A percentile compares a stretch with the other conserved stretches of the same genome.
Conservation (phyloP, 2,329 filamentous ascomycete genomes). For the Claviceps sp. region DNA sequence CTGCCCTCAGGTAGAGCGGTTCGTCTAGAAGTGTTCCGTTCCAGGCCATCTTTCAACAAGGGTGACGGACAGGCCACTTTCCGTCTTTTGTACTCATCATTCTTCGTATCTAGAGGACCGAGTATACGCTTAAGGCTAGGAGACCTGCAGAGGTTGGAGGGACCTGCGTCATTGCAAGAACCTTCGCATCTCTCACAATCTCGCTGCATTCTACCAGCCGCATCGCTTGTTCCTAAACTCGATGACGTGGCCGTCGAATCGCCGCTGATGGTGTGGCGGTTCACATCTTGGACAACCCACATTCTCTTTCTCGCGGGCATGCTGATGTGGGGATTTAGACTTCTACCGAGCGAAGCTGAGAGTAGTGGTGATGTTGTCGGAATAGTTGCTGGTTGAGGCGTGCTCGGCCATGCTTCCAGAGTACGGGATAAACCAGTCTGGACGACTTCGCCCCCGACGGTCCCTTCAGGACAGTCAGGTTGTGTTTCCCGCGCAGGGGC, state of each 20-base stretch:
- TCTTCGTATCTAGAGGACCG: not conserved
- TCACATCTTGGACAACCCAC: not conserved
- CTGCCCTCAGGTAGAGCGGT: not conserved
- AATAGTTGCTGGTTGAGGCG: not conserved
- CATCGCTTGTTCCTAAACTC: not conserved
- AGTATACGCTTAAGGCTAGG: not conserved
- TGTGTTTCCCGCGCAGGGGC: constrained; percentile 15
- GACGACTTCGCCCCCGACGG: not conserved
- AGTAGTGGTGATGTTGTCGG: not conserved
- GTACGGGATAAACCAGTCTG: not conserved
- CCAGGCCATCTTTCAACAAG: not conserved
- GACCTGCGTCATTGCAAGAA: not conserved
- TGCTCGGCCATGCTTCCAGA: not conserved
- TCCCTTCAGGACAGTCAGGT: too few relatives aligned
- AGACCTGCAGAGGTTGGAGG: not conserved
- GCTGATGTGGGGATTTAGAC: not conserved
- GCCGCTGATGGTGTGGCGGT: not conserved
- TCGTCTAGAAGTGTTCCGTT: not conserved
- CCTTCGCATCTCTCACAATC: not conserved
- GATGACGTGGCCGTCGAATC: not conserved
- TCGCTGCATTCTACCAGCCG: not conserved
- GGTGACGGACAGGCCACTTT: not conserved
- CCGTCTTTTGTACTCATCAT: not conserved
- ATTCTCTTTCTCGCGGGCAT: not conserved
- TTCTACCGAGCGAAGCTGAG: not conserved